A percentile compares a stretch with the other conserved stretches of the same genome.
These are phyloP conservation scores for Heliamphora pulchella DNA, from an alignment of 179 eudicot genomes.

Conservation along the genomic window DNA sequence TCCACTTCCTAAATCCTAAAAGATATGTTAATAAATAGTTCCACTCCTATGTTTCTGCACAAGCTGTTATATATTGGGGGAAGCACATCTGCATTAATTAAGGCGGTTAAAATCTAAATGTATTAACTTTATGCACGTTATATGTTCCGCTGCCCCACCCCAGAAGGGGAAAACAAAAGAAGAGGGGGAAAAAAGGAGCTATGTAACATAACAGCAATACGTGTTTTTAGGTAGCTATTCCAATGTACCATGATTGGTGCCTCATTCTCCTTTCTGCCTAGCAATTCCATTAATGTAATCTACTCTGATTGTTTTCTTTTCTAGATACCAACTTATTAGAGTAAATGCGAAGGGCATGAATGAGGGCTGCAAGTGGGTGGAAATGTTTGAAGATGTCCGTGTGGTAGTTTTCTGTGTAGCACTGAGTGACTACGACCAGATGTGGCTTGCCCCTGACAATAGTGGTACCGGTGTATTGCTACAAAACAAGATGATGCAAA, in stretches of 20 bases:
- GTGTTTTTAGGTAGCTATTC: neutral
- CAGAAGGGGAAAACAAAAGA: no score
- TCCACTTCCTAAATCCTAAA: neutral
- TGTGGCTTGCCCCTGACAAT: constrained; percentile 36
- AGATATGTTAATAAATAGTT: neutral
- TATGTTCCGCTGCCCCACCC: no score
- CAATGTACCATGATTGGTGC: no score
- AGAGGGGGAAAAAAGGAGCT: no score
- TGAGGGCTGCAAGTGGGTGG: constrained; percentile 98
- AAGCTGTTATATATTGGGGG: neutral
- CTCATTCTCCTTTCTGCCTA: neutral
- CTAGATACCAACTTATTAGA: constrained; percentile 83
- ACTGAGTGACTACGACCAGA: constrained; percentile 83
- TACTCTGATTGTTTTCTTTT: neutral
- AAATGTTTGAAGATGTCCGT: constrained; percentile 97
- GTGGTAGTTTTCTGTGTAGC: constrained; percentile 73
- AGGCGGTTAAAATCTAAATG: neutral
- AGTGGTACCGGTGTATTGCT: constrained; percentile 37
- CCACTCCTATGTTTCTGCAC: neutral
- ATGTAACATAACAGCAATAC: neutral
- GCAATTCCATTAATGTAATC: neutral
- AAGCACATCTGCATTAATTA: neutral
- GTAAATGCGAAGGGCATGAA: constrained; percentile 80
- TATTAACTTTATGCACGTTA: neutral
- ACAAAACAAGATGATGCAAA: constrained; percentile 76